Evolutionary conservation across 257 asterid genomes (phyloP).

Genomic region (Gentiana straminea): DNA sequence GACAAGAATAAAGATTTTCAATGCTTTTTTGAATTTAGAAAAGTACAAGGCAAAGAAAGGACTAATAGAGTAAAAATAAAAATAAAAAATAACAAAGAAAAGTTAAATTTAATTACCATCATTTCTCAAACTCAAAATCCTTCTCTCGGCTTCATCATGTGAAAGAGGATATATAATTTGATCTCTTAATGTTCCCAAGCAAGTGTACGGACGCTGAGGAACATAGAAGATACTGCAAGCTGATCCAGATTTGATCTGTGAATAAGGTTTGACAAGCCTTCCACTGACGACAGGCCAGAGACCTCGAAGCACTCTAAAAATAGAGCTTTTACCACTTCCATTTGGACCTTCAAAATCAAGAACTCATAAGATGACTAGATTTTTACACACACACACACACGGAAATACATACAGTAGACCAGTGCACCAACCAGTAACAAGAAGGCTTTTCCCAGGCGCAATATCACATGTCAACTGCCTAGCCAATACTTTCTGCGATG

Average conservation of each 20-base stretch:
- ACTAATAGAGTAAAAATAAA: too few species aligned
- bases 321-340: slow-evolving; percentile 98
- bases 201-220: slow-evolving; percentile 93
- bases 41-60: slow-evolving; percentile 1
- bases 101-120: slow-evolving; percentile 34
- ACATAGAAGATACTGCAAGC: slow-evolving; percentile 68
- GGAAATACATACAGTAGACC: not conserved
- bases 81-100: not conserved
- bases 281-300: slow-evolving; percentile 96
- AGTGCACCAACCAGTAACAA: slow-evolving; percentile 81
- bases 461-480: slow-evolving; percentile 67
- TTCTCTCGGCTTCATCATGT: slow-evolving; percentile 65
- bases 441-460: slow-evolving; percentile 81
- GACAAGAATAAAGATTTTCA: not conserved
- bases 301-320: slow-evolving; percentile 93
- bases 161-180: slow-evolving; percentile 96
- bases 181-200: slow-evolving; percentile 98
- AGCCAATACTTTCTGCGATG: slow-evolving; percentile 80
- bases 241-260: slow-evolving; percentile 34
- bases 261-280: slow-evolving; percentile 54
- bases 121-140: slow-evolving; percentile 23
- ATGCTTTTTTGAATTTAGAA: not conserved
- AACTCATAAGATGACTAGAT: too few species aligned
- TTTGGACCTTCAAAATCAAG: slow-evolving; percentile 66
- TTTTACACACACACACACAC: not conserved